These are phyloP conservation scores for Effrenium voratum DNA, from an alignment of 73 alveolate species.

Conservation along the genomic window DNA sequence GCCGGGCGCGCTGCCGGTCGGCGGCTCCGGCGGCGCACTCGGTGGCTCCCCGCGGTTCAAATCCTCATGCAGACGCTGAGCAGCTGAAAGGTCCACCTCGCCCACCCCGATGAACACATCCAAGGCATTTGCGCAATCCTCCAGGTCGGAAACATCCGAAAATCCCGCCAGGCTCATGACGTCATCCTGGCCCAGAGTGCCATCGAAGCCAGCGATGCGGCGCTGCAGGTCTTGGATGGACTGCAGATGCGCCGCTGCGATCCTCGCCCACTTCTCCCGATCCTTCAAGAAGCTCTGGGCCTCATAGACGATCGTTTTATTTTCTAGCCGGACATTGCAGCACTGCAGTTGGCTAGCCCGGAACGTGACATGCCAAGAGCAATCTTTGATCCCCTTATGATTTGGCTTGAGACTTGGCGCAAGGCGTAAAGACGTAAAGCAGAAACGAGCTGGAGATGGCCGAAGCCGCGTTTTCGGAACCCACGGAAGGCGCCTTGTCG, in stretches of 20 bases:
- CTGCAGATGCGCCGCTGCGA: slow-evolving; percentile 72
- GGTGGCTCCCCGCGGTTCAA: not conserved
- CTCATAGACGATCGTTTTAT: no score
- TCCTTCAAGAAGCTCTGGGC: slow-evolving; percentile 59
- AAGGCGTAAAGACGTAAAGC: no score
- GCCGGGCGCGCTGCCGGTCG: no score
- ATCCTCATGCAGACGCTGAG: slow-evolving; percentile 48
- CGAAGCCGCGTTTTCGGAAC: no score
- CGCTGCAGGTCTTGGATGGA: slow-evolving; percentile 68
- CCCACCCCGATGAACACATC: slow-evolving; percentile 76
- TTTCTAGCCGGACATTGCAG: no score
- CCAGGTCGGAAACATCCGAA: slow-evolving; percentile 82
- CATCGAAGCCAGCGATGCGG: slow-evolving; percentile 79
- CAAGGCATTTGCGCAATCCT: slow-evolving; percentile 66
- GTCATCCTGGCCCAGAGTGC: not conserved
- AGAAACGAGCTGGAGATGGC: no score
- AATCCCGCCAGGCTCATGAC: slow-evolving; percentile 70
- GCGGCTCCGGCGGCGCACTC: not conserved
- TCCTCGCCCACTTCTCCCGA: slow-evolving; percentile 88
- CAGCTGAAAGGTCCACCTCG: slow-evolving; percentile 59
- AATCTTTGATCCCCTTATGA: no score
- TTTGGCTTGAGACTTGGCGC: no score
- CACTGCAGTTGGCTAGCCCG: no score
- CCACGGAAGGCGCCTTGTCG: no score
- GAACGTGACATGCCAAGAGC: no score